A percentile compares a stretch with the other conserved stretches of the same genome.
Conservation (phyloP, 495 filamentous ascomycete genomes). For the Penicillium waksmanii region DNA sequence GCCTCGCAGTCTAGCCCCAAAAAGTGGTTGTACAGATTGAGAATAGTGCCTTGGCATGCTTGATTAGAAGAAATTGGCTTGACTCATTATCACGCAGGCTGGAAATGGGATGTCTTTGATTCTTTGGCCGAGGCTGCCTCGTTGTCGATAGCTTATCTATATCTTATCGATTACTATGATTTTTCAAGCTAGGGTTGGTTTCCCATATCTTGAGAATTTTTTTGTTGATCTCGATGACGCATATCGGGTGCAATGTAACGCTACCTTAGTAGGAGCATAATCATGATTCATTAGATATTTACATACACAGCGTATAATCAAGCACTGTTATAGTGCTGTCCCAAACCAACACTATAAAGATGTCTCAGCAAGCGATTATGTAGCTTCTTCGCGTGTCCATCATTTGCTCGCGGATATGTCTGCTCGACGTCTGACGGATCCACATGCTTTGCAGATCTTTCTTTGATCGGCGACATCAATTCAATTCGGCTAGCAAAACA, state of each 20-base stretch:
- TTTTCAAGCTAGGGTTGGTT: too few relatives aligned
- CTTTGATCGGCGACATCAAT: neutral
- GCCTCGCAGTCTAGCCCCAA: neutral
- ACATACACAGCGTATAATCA: neutral
- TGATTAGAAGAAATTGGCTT: neutral
- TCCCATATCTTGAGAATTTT: too few relatives aligned
- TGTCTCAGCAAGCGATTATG: neutral
- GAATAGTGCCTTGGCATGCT: neutral
- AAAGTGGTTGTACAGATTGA: neutral
- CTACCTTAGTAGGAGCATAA: neutral
- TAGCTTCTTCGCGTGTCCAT: neutral
- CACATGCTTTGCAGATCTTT: neutral
- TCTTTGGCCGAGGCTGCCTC: too few relatives aligned
- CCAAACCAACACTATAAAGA: slow-evolving; percentile 1
- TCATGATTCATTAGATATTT: neutral
- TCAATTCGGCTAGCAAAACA: neutral
- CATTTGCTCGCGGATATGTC: neutral
- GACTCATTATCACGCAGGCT: neutral
- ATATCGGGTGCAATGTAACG: too few relatives aligned
- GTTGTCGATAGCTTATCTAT: neutral
- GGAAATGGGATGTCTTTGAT: neutral
- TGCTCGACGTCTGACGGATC: neutral
- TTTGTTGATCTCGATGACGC: too few relatives aligned
- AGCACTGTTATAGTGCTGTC: neutral
- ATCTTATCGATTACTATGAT: too few relatives aligned